These are phyloP conservation scores for Capsicum pubescens DNA, from an alignment of 257 asterid species.

Conservation along the genomic window DNA sequence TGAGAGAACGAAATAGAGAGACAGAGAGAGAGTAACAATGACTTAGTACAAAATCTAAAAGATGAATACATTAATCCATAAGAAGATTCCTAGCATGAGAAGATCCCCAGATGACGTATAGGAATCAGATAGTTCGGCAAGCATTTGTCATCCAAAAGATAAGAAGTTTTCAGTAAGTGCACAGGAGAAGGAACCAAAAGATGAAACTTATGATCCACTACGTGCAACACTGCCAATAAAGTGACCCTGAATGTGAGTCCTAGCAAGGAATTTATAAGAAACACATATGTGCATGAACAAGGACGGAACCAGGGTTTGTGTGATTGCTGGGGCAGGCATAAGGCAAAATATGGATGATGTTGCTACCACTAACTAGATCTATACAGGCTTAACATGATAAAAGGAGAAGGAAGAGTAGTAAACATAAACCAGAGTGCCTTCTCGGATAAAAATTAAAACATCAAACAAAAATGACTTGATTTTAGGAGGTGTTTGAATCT, in stretches of 20 bases:
- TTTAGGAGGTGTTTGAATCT: neutral
- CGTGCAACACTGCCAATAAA: conserved; percentile 12
- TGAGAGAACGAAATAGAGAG: neutral
- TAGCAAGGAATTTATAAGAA: neutral
- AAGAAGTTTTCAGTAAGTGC: conserved; percentile 2
- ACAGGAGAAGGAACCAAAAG: neutral
- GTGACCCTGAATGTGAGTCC: neutral
- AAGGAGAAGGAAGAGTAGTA: neutral
- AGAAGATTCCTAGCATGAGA: neutral
- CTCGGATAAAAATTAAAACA: neutral
- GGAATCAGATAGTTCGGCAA: neutral
- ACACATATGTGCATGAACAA: neutral
- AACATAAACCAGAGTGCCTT: conserved; percentile 8
- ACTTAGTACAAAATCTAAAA: neutral
- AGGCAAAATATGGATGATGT: conserved; percentile 4
- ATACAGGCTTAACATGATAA: conserved; percentile 5
- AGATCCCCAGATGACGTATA: neutral
- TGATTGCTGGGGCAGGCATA: conserved; percentile 18
- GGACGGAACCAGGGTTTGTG: neutral
- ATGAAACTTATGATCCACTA: neutral
- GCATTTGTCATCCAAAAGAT: conserved; percentile 8
- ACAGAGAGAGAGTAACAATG: neutral
- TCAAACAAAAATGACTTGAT: neutral
- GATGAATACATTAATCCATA: neutral
- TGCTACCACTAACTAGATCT: conserved; percentile 17